Conservation (phyloP, 192 early-diverging fungal species). For the Funneliformis geosporum region DNA sequence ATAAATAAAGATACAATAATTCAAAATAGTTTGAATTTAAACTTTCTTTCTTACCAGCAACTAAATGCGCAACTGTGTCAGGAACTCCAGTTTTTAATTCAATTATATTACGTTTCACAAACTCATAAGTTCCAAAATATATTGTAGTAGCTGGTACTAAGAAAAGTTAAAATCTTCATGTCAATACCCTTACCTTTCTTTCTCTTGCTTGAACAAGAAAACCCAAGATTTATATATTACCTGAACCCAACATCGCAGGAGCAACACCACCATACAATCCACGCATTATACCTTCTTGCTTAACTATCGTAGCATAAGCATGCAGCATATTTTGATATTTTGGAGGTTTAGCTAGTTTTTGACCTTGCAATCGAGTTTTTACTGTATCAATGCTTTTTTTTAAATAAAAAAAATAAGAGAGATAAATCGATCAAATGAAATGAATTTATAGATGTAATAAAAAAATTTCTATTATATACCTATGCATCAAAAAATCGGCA, state of each 20-base stretch:
- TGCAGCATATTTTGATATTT: constrained; percentile 64
- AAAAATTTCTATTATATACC: constrained; percentile 33
- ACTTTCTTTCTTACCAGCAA: constrained; percentile 40
- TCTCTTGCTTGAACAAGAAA: background rate
- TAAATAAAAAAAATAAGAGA: constrained; percentile 20
- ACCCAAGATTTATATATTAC: constrained; percentile 16
- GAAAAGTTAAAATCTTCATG: background rate
- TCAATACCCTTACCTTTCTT: background rate
- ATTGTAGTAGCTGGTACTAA: constrained; percentile 57
- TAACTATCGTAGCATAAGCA: constrained; percentile 54
- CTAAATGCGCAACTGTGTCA: constrained; percentile 54
- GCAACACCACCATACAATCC: constrained; percentile 58
- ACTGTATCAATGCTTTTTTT: constrained; percentile 50
- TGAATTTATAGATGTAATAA: background rate
- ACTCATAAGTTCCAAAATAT: constrained; percentile 62
- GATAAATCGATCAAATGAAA: background rate
- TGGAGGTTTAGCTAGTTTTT: constrained; percentile 43
- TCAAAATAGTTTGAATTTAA: background rate
- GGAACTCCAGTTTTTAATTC: constrained; percentile 42
- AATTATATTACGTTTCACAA: constrained; percentile 55
- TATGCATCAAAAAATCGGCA: constrained; percentile 60
- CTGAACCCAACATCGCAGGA: constrained; percentile 56
- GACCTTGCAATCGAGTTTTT: constrained; percentile 60
- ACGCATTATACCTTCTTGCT: constrained; percentile 54
- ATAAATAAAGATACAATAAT: background rate